These are phyloP conservation scores for Stephania japonica DNA, from an alignment of 164 flowering plant genomes.

Conservation along the genomic window DNA sequence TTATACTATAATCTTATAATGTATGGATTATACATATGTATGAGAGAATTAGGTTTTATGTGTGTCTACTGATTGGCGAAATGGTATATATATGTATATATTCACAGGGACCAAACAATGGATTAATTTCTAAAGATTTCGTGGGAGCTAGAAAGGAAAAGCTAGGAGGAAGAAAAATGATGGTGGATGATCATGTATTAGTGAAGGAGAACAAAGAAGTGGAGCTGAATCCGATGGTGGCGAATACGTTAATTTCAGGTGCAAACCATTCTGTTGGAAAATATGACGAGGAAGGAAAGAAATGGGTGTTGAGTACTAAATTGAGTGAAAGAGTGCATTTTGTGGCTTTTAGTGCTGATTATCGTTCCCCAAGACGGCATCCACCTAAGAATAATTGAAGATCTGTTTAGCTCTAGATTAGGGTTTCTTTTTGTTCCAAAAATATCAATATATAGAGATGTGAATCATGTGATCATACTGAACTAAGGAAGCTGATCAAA, in stretches of 20 bases:
- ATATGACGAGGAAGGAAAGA: constrained; percentile 15
- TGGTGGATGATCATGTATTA: constrained; percentile 19
- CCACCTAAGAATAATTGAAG: constrained; percentile 59
- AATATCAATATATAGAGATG: background rate
- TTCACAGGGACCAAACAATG: background rate
- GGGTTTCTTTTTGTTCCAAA: background rate
- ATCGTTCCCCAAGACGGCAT: constrained; percentile 43
- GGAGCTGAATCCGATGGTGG: constrained; percentile 5
- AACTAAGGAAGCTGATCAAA: constrained; percentile 11
- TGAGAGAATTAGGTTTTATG: too few relatives aligned
- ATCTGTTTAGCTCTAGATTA: constrained; percentile 13
- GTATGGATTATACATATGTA: too few relatives aligned
- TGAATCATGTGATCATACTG: background rate
- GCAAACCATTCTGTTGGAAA: constrained; percentile 25
- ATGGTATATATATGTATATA: background rate
- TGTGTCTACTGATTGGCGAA: too few relatives aligned
- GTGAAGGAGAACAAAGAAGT: constrained; percentile 11
- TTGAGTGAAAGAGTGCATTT: constrained; percentile 24
- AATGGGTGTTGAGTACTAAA: constrained; percentile 19
- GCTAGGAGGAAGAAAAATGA: constrained; percentile 33
- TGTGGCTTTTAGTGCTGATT: constrained; percentile 47
- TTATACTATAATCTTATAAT: background rate
- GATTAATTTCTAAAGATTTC: background rate
- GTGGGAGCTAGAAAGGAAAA: constrained; percentile 7
- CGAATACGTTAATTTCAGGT: constrained; percentile 27